Conservation (phyloP, 352 stramenopile species). For the Globisporangium lucens region DNA sequence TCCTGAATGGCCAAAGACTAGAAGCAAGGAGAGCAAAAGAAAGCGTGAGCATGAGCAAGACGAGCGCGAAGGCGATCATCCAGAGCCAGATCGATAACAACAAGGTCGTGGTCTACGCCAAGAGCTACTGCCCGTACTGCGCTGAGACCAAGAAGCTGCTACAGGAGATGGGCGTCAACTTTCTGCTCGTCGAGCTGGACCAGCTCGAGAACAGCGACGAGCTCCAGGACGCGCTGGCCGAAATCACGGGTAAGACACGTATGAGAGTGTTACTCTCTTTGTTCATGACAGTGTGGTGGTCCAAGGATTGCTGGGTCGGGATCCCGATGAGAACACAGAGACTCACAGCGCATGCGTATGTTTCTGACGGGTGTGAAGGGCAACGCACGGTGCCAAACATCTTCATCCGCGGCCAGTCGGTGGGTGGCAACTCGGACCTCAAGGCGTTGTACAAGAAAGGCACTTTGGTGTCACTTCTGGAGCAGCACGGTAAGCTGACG, state of each 20-base stretch:
- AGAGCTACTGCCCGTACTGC: conserved; percentile 96
- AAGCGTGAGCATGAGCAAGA: not conserved
- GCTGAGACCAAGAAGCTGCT: conserved; percentile 65
- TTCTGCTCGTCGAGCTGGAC: conserved; percentile 64
- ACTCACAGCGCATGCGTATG: not conserved
- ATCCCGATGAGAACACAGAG: not conserved
- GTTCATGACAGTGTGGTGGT: not conserved
- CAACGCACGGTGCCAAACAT: conserved; percentile 96
- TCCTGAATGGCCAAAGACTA: not conserved
- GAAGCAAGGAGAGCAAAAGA: not conserved
- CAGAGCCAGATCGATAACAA: not conserved
- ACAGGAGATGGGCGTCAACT: conserved; percentile 47
- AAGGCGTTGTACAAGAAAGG: conserved; percentile 80
- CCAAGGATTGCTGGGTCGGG: not conserved
- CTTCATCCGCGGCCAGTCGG: conserved; percentile 93
- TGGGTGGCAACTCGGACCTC: conserved; percentile 95
- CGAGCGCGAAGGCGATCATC: not conserved
- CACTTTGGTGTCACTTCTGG: conserved; percentile 71
- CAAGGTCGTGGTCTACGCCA: conserved; percentile 83
- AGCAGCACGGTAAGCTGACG: conserved; percentile 16
- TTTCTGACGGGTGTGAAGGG: conserved; percentile 17
- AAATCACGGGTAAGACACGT: conserved; percentile 41
- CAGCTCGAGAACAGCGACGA: conserved; percentile 42
- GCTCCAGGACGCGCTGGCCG: conserved; percentile 56
- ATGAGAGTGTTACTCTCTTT: not conserved